phyloP scores from a whole-genome alignment of 176 grass and related monocot genomes.

The Triticum aestivum region IWGSC_CS_RefSeq_v2.1 NC_057795.1:399551321-399551820 shows the following conservation, averaged over 20 bases:
- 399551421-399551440: too few species aligned
- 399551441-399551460: too few species aligned
- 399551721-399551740: constrained; percentile 39
- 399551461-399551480: too few species aligned
- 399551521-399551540: not conserved
- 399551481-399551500: too few species aligned
- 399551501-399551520: too few species aligned
- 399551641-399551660: not conserved
- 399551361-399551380: too few species aligned
- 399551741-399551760: constrained; percentile 23
- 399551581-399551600: not conserved
- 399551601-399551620: not conserved
- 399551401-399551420: too few species aligned
- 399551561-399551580: not conserved
- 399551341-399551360: too few species aligned
- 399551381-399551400: too few species aligned
- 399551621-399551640: not conserved
- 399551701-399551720: constrained; percentile 38
- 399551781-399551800: not conserved
- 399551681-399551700: constrained; percentile 60
- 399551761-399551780: not conserved
- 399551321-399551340: not conserved
- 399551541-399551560: not conserved
- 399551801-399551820: constrained; percentile 5
- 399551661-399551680: not conserved